Base-by-base conservation (phyloP, 2,329 filamentous ascomycete species). In the Phaeoacremonium minimum region DNA sequence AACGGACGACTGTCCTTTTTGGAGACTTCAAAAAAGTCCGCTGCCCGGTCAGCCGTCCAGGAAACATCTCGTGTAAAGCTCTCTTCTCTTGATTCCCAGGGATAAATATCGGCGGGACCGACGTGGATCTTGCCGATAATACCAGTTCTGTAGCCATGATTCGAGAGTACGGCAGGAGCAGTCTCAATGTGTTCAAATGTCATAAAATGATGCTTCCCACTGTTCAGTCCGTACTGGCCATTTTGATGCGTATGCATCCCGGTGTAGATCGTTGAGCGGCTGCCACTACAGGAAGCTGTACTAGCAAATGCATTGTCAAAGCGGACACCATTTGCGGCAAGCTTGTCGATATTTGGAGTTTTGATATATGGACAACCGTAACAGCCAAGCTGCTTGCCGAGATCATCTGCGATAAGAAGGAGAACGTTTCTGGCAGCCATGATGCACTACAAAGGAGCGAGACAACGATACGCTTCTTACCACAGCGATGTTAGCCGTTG, bases 111-210 rank as follows among this genome's bases (percentile, higher is more conserved):
- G 0, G 36, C 34, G 0, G 65, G 66, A 1, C 64, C 64, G 6
- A 71, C 67, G 30, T 71, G 68, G 1, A 71, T 52, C 43, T 72
- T 71, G 2, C 64, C 64, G 4, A 71, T 47, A 15, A 72, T 61
- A 0, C 64, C 66, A 3, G 66, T 71, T 28, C 51, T 54, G 37
- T 69, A 68, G 1, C 62, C 66, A 1, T 50, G 40, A 3, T 50
- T 37, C 14, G 58, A 58, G 42, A 72, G 58, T 0, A 68, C 38
- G 0, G 41, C 20, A 2, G 67, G 67, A 0, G 53, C 50, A 2
- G 63, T 64, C 31, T 69, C 56, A 17, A 71, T 49, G 37, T 67
- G 50, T 22, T 64, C 55, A 34, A 61, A 65, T 0, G 62, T 70
- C 36, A 55, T 50, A 32, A 72, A 71, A 36, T 66, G 60, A 38